A percentile compares a stretch with the other conserved stretches of the same genome.
phyloP scores from a whole-genome alignment of 352 stramenopile species.

The Phytophthora boehmeriae region DNA sequence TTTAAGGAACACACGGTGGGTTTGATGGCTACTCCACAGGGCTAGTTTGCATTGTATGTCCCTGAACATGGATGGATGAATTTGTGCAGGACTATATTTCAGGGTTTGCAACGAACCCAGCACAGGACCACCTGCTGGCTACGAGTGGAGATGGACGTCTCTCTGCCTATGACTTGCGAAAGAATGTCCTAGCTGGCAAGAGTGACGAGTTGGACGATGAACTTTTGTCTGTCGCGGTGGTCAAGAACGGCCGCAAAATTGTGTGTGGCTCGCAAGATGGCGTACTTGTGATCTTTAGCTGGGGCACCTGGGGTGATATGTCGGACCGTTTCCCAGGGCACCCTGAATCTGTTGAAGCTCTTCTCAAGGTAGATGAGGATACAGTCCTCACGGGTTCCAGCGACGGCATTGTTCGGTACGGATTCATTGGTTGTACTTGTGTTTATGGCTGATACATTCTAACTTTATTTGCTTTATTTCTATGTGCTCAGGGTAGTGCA shows the following conservation, averaged over 20 bases:
- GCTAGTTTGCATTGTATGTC: not conserved
- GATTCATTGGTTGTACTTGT: constrained; percentile 1
- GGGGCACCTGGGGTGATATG: constrained; percentile 96
- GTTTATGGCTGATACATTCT: not conserved
- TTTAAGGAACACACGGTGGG: constrained; percentile 92
- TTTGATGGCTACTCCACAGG: not conserved
- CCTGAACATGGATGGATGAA: not conserved
- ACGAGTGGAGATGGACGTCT: constrained; percentile 92
- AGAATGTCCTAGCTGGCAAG: constrained; percentile 79
- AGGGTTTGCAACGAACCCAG: constrained; percentile 85
- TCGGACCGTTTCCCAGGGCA: constrained; percentile 96
- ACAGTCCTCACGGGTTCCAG: constrained; percentile 96
- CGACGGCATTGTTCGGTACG: constrained; percentile 93
- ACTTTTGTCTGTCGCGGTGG: constrained; percentile 70
- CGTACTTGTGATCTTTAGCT: constrained; percentile 95
- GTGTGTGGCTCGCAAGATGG: constrained; percentile 95
- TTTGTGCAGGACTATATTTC: constrained; percentile 92
- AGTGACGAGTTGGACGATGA: constrained; percentile 88
- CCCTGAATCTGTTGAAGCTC: constrained; percentile 93
- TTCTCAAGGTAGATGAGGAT: constrained; percentile 97
- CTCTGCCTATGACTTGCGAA: constrained; percentile 91
- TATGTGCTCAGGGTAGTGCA: constrained; percentile 85
- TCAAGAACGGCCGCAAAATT: constrained; percentile 93
- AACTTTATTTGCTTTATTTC: constrained; percentile 5
- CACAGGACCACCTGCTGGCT: constrained; percentile 88